phyloP scores from a whole-genome alignment of 1,284 basidiomycete species.

The Austroboletus novae-zelandiae region DNA sequence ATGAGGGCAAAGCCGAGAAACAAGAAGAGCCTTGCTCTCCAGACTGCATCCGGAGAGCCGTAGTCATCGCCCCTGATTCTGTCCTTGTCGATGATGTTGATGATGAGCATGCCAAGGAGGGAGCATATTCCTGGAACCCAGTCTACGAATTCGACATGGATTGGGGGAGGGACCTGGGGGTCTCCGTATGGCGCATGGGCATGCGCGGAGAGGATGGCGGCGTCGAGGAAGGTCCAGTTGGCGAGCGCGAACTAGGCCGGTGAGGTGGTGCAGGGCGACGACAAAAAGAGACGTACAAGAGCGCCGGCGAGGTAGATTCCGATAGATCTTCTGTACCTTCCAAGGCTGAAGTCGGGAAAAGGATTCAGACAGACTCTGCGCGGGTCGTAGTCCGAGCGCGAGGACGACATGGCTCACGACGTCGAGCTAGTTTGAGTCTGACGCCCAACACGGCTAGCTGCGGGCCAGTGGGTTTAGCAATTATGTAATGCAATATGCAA shows the following conservation, averaged over 20 bases:
- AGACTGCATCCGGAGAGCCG: constrained; percentile 80
- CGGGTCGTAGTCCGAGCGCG: constrained; percentile 82
- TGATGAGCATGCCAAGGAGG: constrained; percentile 90
- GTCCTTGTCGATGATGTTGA: constrained; percentile 95
- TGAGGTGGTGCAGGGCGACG: background rate
- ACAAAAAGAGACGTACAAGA: constrained; percentile 58
- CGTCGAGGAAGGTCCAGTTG: constrained; percentile 96
- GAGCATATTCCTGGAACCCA: constrained; percentile 96
- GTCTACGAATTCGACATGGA: constrained; percentile 89
- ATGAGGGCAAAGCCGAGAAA: constrained; percentile 97
- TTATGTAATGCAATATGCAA: constrained; percentile 17
- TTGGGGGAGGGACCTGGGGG: constrained; percentile 70
- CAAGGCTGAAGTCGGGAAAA: constrained; percentile 61
- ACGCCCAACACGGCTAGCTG: background rate
- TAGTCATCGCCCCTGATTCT: constrained; percentile 84
- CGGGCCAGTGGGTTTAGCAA: background rate
- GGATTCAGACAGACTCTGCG: constrained; percentile 80
- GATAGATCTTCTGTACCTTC: constrained; percentile 72
- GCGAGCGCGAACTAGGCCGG: constrained; percentile 79
- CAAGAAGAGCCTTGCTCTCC: constrained; percentile 85
- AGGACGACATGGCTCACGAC: constrained; percentile 12
- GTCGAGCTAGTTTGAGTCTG: background rate
- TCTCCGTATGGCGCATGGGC: constrained; percentile 70
- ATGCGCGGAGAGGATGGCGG: constrained; percentile 84
- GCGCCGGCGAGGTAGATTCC: constrained; percentile 93